Evolutionary conservation across 257 asterid species (phyloP), one percentile per base, ranked within the genome.

Genomic region (Salvia miltiorrhiza): DNA sequence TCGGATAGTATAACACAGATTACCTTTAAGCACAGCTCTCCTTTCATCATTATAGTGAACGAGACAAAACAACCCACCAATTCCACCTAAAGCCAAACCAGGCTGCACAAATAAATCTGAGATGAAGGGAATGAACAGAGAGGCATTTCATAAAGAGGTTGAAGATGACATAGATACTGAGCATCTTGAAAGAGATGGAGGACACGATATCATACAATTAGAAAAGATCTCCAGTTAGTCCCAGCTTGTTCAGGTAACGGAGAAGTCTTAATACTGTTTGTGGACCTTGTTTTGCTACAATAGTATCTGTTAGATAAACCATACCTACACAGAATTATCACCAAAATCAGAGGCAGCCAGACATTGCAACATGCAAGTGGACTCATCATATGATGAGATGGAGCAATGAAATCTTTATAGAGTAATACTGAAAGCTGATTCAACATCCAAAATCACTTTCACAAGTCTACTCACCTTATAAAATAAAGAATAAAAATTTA

Each of bases 11-110:
- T 30, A 69, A 50, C 12, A 30, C 26, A 70, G 28, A 63, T 65
- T 65, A 90, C 99, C 99, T 91, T 89, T 94, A 24, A 83, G 85
- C 65, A 91, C 84, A 35, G 89, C 97, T 83, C 99, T 85, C 82
- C 72, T 83, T 80, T 94, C 96, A 85, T 94, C 99, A 37, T 89
- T 94, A 72, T 79, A 74, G 79, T 87, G 97, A 59, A 94, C 74
- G 75, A 87, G 72, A 50, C 61, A 78, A 67, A 60, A 74, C 75
- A 87, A 67, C 54, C 97, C 96, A 73, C 95, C 84, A 77, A 94
- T 26, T 68, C 96, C 99, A 70, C 87, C 87, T 63, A 94, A 39
- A 69, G 74, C 72, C 67, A 88, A 73, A 82, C 85, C 87, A 82
- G 96, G 97, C 99, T 93, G 90, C 89, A 87, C 73, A 71, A 73